Percentiles rank a stretch among this genome's conserved stretches.
phyloP scores from a whole-genome alignment of 768 basidiomycete genomes.

The Galerina marginata region DNA sequence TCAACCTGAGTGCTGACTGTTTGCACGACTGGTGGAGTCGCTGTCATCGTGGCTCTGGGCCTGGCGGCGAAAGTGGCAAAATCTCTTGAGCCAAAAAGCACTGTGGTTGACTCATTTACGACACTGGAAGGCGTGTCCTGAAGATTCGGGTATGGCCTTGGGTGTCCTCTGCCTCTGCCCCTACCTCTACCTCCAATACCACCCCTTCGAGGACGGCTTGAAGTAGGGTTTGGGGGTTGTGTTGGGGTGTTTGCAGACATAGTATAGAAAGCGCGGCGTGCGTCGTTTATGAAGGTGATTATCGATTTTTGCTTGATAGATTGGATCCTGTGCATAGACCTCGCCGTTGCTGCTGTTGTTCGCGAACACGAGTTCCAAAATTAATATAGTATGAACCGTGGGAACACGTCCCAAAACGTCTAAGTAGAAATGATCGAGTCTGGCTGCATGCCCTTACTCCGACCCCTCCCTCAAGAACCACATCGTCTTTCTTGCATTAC shows the following conservation, averaged over 20 bases:
- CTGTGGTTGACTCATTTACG: not conserved
- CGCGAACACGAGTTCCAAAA: not conserved
- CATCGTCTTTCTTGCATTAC: too few species aligned
- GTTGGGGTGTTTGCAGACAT: conserved; percentile 4
- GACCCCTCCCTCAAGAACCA: too few species aligned
- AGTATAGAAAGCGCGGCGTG: not conserved
- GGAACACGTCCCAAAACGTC: too few species aligned
- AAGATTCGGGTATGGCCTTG: conserved; percentile 7
- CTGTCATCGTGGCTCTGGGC: not conserved
- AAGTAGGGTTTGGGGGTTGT: not conserved
- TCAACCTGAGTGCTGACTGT: not conserved
- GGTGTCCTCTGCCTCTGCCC: conserved; percentile 1
- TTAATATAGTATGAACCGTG: not conserved
- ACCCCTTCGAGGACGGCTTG: conserved; percentile 1
- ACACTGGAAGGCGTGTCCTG: not conserved
- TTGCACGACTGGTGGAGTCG: not conserved
- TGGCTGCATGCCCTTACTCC: too few species aligned
- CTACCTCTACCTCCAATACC: not conserved
- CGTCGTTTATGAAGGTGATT: not conserved
- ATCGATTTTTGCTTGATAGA: not conserved
- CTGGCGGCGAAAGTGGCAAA: not conserved
- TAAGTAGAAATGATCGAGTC: too few species aligned
- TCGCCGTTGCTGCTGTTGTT: too few species aligned
- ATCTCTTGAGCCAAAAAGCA: not conserved
- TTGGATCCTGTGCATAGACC: not conserved